Conservation (phyloP, 495 filamentous ascomycete genomes). For the Viridothelium virens region DNA sequence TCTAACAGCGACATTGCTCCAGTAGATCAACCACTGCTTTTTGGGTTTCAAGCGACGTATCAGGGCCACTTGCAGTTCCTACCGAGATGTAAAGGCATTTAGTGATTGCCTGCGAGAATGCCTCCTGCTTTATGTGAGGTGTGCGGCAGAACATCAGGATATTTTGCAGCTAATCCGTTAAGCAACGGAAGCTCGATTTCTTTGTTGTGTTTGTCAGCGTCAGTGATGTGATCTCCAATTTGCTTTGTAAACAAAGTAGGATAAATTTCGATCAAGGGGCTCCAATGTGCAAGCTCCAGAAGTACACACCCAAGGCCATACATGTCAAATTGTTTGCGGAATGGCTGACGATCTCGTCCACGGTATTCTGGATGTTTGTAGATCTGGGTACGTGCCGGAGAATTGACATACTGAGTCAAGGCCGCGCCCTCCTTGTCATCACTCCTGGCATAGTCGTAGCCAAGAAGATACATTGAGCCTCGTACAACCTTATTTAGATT, state of each 20-base stretch:
- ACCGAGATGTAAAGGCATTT: background rate
- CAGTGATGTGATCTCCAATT: background rate
- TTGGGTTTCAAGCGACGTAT: background rate
- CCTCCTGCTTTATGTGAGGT: background rate
- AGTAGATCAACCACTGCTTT: background rate
- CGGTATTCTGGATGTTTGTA: conserved; percentile 35
- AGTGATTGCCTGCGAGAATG: background rate
- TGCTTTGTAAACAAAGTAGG: background rate
- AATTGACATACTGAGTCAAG: conserved; percentile 20
- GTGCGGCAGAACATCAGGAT: background rate
- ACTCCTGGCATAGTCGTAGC: conserved; percentile 33
- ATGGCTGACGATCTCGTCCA: conserved; percentile 21
- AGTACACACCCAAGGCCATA: conserved; percentile 33
- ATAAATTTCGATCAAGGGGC: background rate
- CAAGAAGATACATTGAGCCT: conserved; percentile 16
- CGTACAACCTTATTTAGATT: conserved; percentile 19
- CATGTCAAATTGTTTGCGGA: conserved; percentile 30
- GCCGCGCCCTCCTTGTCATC: conserved; percentile 18
- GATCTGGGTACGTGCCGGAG: conserved; percentile 26
- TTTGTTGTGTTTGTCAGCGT: background rate
- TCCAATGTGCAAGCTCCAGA: conserved; percentile 7
- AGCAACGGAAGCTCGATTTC: background rate
- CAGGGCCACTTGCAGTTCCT: background rate
- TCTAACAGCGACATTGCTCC: too few species aligned
- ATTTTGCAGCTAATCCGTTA: background rate